A percentile compares a stretch with the other conserved stretches of the same genome.
Evolutionary conservation across 805 yeast species (phyloP).

Genomic region (Candida xyloterini): DNA sequence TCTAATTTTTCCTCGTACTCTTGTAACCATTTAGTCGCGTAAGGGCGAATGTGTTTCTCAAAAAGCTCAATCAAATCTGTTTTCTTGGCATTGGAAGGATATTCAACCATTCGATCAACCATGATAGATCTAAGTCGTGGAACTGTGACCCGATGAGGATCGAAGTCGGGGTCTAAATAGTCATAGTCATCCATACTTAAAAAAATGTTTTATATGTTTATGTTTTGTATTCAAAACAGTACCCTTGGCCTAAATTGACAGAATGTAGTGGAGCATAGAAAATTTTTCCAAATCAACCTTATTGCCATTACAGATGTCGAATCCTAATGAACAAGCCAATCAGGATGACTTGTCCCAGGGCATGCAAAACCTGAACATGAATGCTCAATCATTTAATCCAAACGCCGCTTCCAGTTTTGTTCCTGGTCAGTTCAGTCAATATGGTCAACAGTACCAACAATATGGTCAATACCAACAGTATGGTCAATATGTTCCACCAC

Average conservation of each 20-base stretch:
- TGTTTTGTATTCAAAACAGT: slow-evolving; percentile 9
- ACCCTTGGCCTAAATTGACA: slow-evolving; percentile 6
- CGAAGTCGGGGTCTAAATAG: slow-evolving; percentile 48
- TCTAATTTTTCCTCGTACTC: slow-evolving; percentile 20
- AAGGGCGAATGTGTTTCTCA: slow-evolving; percentile 49
- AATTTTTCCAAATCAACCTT: slow-evolving; percentile 7
- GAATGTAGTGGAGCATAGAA: slow-evolving; percentile 9
- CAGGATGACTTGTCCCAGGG: slow-evolving; percentile 44
- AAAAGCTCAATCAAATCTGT: slow-evolving; percentile 60
- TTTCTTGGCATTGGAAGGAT: slow-evolving; percentile 66
- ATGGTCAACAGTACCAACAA: slow-evolving; percentile 21
- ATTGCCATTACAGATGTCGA: slow-evolving; percentile 23
- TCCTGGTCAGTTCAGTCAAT: slow-evolving; percentile 37
- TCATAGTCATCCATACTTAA: slow-evolving; percentile 34
- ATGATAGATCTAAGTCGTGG: slow-evolving; percentile 69
- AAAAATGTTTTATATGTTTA: slow-evolving; percentile 8
- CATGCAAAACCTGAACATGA: slow-evolving; percentile 42
- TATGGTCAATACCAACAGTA: slow-evolving; percentile 19
- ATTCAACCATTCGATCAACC: slow-evolving; percentile 57
- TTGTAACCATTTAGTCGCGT: slow-evolving; percentile 40
- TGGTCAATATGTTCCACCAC: slow-evolving; percentile 27
- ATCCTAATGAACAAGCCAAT: slow-evolving; percentile 34
- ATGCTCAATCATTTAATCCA: slow-evolving; percentile 45
- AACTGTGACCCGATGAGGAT: slow-evolving; percentile 62
- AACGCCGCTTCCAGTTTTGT: slow-evolving; percentile 48